Evolutionary conservation across 2,329 filamentous ascomycete species (phyloP), one percentile per base, ranked within the genome.

Genomic region (Aspergillus tubingensis): DNA sequence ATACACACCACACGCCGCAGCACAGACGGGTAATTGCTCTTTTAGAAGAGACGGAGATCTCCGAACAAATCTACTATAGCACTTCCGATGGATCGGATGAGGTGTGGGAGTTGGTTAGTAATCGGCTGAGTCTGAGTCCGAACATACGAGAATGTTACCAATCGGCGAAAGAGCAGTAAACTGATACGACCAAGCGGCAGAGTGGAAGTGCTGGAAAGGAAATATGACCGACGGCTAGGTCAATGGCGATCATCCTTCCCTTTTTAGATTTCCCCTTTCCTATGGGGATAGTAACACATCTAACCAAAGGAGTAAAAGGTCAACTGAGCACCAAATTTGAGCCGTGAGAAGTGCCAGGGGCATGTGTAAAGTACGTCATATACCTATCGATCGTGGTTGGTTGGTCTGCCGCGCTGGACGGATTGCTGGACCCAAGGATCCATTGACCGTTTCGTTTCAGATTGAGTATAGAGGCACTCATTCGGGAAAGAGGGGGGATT

Each of bases 361-460:
- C 4, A 15, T 36, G 32, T 36, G 32, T 36, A 36, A 36, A 49
- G 44, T 49, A 49, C 25, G 44, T 49, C 15, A 19, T 27, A 50
- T 19, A 32, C 32, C 11, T 5, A 32, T 50, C 47, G 17, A 15
- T 32, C 47, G 25, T 50, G 25, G 13, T 30, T 17, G 25, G 47
- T 30, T 50, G 47, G 23, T 50, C 47, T 50, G 23, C 47, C 30
- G 17, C 27, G 30, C 27, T 50, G 47, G 47, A 30, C n/a, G 15
- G 47, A 19, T 8, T 27, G 25, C 47, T 27, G 23, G 44, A 49
- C 44, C 47, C 47, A 50, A 50, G 47, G 25, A 50, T 19, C 47
- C 47, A 50, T 50, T 19, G 13, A n/a, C 47, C 25, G 47, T 50
- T 50, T 50, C 23, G 47, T 50, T 50, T 50, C 47, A 32, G 15